Conservation (phyloP, 306 rosid species). For the Abrus precatorius region DNA sequence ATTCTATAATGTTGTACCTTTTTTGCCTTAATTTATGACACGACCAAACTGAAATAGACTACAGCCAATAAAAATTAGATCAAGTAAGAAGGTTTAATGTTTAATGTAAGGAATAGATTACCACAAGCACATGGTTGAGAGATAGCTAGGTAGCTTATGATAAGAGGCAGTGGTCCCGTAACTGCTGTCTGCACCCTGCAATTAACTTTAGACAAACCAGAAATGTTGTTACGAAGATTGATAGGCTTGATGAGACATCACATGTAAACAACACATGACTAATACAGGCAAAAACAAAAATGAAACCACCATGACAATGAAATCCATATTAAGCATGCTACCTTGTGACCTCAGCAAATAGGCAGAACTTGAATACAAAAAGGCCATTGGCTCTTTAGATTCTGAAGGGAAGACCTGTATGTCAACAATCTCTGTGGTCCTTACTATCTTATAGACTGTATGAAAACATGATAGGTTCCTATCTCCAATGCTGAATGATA, state of each 20-base stretch:
- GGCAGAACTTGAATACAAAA: constrained; percentile 18
- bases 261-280: neutral
- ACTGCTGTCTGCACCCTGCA: constrained; percentile 50
- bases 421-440: constrained; percentile 26
- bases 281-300: constrained; percentile 5
- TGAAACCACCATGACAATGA: constrained; percentile 12
- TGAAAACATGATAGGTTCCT: constrained; percentile 29
- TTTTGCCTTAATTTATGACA: constrained; percentile 67
- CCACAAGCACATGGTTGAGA: constrained; percentile 70
- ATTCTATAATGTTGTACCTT: constrained; percentile 50
- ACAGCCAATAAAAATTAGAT: constrained; percentile 23
- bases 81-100: neutral
- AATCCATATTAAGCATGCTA: constrained; percentile 2
- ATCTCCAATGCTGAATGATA: neutral
- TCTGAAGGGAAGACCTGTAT: neutral
- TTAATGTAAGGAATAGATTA: constrained; percentile 35
- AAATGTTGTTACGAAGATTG: constrained; percentile 13
- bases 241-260: constrained; percentile 10
- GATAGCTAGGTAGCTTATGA: constrained; percentile 57
- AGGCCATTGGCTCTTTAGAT: neutral
- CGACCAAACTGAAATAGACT: constrained; percentile 52
- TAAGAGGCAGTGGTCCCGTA: constrained; percentile 69
- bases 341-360: constrained; percentile 34
- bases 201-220: constrained; percentile 26
- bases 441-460: constrained; percentile 1